A percentile compares a stretch with the other conserved stretches of the same genome.
These are phyloP conservation scores for Tetrahymena thermophila DNA, from an alignment of 73 alveolate genomes.

Conservation along the genomic window DNA sequence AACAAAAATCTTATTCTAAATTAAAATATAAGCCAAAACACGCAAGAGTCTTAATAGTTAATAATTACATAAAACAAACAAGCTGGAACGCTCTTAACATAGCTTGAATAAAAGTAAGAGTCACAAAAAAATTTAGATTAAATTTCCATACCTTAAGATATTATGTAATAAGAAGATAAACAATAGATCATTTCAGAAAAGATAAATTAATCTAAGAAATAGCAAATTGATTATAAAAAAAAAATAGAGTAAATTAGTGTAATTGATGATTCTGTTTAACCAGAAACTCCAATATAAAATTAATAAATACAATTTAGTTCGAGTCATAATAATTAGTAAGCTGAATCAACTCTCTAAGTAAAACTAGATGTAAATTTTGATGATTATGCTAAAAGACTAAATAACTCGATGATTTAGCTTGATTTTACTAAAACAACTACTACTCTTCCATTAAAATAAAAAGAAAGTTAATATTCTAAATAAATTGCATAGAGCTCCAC, in stretches of 20 bases:
- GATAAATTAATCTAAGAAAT: not conserved
- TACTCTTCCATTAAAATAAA: not conserved
- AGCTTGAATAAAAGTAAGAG: not conserved
- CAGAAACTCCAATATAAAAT: not conserved
- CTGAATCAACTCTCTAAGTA: not conserved
- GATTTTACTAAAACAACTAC: not conserved
- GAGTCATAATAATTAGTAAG: no score
- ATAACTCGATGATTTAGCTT: not conserved
- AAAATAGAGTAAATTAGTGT: not conserved
- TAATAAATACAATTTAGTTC: not conserved
- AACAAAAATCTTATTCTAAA: not conserved
- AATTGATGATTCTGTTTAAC: not conserved
- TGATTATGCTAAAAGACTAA: not conserved
- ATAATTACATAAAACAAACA: not conserved
- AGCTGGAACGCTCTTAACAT: not conserved
- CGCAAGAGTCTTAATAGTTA: not conserved
- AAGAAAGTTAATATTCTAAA: not conserved
- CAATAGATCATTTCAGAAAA: not conserved
- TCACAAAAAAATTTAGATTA: not conserved
- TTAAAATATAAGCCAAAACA: not conserved
- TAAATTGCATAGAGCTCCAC: not conserved
- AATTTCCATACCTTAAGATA: not conserved
- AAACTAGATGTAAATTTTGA: not conserved
- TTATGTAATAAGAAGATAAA: not conserved
- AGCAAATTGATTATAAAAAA: not conserved